Evolutionary conservation across 257 asterid species (phyloP).

Genomic region (Solanum bulbocastanum): DNA sequence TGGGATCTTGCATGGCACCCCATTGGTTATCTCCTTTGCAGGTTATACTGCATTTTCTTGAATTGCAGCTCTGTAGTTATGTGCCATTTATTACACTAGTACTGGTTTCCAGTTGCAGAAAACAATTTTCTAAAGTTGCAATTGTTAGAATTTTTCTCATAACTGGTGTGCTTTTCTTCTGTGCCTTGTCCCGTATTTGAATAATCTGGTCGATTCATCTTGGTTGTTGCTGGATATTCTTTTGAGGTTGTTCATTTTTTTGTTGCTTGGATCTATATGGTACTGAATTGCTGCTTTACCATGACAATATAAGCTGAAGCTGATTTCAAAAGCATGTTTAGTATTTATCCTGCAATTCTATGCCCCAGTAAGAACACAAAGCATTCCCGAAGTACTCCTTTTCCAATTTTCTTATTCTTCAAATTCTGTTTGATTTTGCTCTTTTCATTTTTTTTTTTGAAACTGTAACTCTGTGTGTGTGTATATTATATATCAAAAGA

Average conservation of each 20-base stretch:
- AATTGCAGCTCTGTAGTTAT: not conserved
- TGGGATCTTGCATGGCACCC: conserved; percentile 99
- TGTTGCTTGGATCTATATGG: not conserved
- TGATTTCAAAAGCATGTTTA: not conserved
- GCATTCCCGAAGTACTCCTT: not conserved
- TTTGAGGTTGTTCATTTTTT: not conserved
- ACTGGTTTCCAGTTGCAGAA: not conserved
- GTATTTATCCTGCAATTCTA: not conserved
- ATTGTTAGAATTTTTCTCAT: not conserved
- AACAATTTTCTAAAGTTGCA: not conserved
- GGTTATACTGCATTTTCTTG: conserved; percentile 27
- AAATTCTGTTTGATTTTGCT: not conserved
- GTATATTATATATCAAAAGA: not conserved
- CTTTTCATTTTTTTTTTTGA: not conserved
- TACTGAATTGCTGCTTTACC: not conserved
- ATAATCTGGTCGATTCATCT: not conserved
- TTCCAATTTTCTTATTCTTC: not conserved
- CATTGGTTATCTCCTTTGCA: conserved; percentile 90
- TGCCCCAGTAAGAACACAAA: not conserved
- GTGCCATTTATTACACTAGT: not conserved
- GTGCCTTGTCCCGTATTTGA: not conserved
- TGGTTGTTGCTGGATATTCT: not conserved
- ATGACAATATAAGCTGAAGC: not conserved
- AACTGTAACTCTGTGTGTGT: not conserved
- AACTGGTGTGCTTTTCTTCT: not conserved